Percentiles rank a stretch among this genome's conserved stretches.
phyloP scores from a whole-genome alignment of 257 asterid species.

The Echium plantagineum region DNA sequence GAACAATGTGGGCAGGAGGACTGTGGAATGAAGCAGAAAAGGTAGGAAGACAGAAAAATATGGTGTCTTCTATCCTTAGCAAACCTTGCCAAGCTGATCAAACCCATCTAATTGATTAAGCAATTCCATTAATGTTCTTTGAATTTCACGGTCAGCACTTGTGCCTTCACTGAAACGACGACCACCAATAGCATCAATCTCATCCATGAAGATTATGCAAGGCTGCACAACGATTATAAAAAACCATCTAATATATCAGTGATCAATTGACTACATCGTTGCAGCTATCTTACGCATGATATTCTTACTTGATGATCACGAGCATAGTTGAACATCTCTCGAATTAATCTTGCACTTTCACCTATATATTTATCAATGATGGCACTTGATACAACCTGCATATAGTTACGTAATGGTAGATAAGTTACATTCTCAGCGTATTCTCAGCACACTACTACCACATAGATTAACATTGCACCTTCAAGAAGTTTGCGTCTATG shows the following conservation, averaged over 20 bases:
- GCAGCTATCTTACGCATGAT: not conserved
- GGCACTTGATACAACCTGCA: conserved; percentile 82
- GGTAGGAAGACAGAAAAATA: not conserved
- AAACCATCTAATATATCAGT: not conserved
- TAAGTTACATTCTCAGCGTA: not conserved
- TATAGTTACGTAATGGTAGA: not conserved
- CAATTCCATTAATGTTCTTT: conserved; percentile 92
- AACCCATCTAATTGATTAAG: conserved; percentile 94
- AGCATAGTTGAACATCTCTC: conserved; percentile 79
- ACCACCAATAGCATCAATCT: conserved; percentile 96
- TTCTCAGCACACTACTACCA: not conserved
- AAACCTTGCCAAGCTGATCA: conserved; percentile 94
- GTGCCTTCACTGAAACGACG: conserved; percentile 97
- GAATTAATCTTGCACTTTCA: conserved; percentile 70
- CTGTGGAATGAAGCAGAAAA: not conserved
- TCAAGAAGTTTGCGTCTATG: conserved; percentile 91
- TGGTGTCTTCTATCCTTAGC: not conserved
- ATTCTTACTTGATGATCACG: conserved; percentile 72
- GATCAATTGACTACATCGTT: not conserved
- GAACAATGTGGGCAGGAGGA: not conserved
- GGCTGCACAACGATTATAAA: conserved; percentile 38
- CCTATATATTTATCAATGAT: conserved; percentile 76
- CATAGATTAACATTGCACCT: conserved; percentile 25
- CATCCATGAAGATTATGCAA: conserved; percentile 97
- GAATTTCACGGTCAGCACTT: conserved; percentile 97